Conservation (phyloP, 2,329 filamentous ascomycete genomes). For the Diaporthe capsici region DNA sequence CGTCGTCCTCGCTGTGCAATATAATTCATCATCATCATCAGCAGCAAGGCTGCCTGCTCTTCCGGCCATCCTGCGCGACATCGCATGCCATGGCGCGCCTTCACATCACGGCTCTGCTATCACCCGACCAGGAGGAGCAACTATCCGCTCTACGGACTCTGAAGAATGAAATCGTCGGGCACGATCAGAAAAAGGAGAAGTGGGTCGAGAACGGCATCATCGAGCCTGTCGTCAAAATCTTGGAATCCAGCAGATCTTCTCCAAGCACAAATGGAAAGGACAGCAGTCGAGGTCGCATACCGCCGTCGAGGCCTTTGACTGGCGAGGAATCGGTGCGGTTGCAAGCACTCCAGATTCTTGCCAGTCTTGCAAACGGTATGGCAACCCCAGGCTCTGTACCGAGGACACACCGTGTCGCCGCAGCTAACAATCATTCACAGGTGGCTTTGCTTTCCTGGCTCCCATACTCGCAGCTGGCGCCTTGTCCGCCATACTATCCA, state of each 20-base stretch:
- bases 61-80: background rate
- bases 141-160: slow-evolving; percentile 76
- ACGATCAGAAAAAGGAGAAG: slow-evolving; percentile 86
- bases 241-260: slow-evolving; percentile 53
- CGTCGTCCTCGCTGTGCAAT: background rate
- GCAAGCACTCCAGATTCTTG: slow-evolving; percentile 87
- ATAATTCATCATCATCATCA: background rate
- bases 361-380: slow-evolving; percentile 87
- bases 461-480: slow-evolving; percentile 79
- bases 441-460: slow-evolving; percentile 82
- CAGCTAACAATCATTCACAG: slow-evolving; percentile 59
- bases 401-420: background rate
- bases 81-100: slow-evolving; percentile 66
- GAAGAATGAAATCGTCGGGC: slow-evolving; percentile 92
- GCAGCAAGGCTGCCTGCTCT: background rate
- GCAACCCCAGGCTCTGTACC: slow-evolving; percentile 1
- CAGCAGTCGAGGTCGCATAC: slow-evolving; percentile 48
- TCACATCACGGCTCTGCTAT: slow-evolving; percentile 66
- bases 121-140: slow-evolving; percentile 65
- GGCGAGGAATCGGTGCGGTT: slow-evolving; percentile 78
- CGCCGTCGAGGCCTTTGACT: slow-evolving; percentile 58
- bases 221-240: slow-evolving; percentile 66
- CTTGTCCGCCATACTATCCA: slow-evolving; percentile 78
- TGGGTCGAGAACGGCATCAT: slow-evolving; percentile 81
- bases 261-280: slow-evolving; percentile 58